Percentiles rank a stretch among this genome's conserved stretches.
phyloP scores from a whole-genome alignment of 2,329 filamentous ascomycete genomes.

The Aspergillus flavus region DNA sequence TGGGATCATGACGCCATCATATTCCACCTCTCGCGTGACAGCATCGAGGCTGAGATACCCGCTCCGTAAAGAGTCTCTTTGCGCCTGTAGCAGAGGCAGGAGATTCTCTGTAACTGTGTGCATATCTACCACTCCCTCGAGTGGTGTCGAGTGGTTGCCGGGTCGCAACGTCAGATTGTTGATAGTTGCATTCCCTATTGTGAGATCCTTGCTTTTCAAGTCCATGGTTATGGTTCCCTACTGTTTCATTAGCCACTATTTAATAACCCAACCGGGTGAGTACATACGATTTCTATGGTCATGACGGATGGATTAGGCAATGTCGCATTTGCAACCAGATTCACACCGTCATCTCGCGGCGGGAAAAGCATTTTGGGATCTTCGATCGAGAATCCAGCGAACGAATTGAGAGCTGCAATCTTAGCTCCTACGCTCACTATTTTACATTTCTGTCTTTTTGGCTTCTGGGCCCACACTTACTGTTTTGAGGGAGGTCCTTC shows the following conservation, averaged over 20 bases:
- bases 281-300: constrained; percentile 21
- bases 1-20: constrained; percentile 19
- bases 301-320: constrained; percentile 26
- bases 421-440: background rate
- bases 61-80: constrained; percentile 14
- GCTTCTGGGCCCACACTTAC: constrained; percentile 6
- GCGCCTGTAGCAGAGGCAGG: constrained; percentile 17
- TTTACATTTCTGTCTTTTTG: background rate
- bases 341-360: constrained; percentile 22
- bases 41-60: constrained; percentile 12
- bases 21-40: constrained; percentile 15
- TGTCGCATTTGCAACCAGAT: constrained; percentile 24
- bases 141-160: constrained; percentile 24
- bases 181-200: constrained; percentile 23
- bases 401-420: constrained; percentile 22
- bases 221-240: constrained; percentile 22
- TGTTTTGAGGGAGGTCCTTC: constrained; percentile 20
- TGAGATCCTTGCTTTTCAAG: constrained; percentile 21
- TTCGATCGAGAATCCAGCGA: constrained; percentile 22
- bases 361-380: constrained; percentile 24
- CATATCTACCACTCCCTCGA: constrained; percentile 23
- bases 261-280: too few species aligned
- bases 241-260: background rate
- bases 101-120: constrained; percentile 18
- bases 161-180: constrained; percentile 21